These are phyloP conservation scores for Debaryomyces coudertii DNA, from an alignment of 1,139 yeast species.

Conservation along the genomic window DNA sequence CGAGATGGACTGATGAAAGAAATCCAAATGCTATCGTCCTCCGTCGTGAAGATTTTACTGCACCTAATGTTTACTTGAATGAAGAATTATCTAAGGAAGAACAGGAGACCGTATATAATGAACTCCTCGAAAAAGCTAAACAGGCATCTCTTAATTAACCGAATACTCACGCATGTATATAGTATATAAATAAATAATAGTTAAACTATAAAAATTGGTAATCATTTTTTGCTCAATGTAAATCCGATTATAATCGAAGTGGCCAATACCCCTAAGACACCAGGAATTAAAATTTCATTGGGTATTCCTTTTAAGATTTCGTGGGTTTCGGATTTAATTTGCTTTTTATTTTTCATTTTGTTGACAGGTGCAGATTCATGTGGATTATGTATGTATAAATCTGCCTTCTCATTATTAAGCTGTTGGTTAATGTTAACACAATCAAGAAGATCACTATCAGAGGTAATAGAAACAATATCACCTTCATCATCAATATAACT, in stretches of 20 bases:
- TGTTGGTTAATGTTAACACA: slow-evolving; percentile 62
- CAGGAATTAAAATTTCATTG: slow-evolving; percentile 63
- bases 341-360: slow-evolving; percentile 18
- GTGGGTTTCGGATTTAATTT: slow-evolving; percentile 17
- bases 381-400: slow-evolving; percentile 71
- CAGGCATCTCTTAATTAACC: slow-evolving; percentile 11
- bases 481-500: slow-evolving; percentile 87
- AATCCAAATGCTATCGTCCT: slow-evolving; percentile 69
- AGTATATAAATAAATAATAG: slow-evolving; percentile 6
- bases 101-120: slow-evolving; percentile 33
- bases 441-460: slow-evolving; percentile 72
- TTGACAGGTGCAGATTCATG: slow-evolving; percentile 48
- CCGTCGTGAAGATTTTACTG: slow-evolving; percentile 42
- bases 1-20: slow-evolving; percentile 60
- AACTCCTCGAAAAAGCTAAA: slow-evolving; percentile 39
- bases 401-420: slow-evolving; percentile 63
- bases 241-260: slow-evolving; percentile 60
- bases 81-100: slow-evolving; percentile 35
- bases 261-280: slow-evolving; percentile 64
- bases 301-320: slow-evolving; percentile 58
- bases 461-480: slow-evolving; percentile 76
- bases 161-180: slow-evolving; percentile 10
- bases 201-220: background rate
- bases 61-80: slow-evolving; percentile 56
- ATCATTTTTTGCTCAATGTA: slow-evolving; percentile 41